Conservation (phyloP, 1,284 basidiomycete species). For the Agaricales sp. region DNA sequence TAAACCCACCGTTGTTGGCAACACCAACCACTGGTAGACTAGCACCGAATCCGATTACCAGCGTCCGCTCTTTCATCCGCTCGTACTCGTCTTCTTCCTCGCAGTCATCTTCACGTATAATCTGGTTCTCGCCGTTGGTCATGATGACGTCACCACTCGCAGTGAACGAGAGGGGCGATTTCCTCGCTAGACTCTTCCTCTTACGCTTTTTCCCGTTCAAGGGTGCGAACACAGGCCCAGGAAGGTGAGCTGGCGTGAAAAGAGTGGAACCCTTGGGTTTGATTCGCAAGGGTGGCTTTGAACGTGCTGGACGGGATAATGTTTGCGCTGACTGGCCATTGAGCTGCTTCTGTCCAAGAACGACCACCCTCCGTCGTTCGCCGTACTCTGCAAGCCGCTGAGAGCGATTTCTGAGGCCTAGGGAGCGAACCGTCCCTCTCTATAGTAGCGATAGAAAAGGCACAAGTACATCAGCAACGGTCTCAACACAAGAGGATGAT, state of each 20-base stretch:
- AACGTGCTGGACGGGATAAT: no score
- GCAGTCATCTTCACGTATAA: conserved; percentile 22
- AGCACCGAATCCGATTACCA: conserved; percentile 33
- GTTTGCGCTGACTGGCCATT: not conserved
- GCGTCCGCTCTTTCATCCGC: conserved; percentile 30
- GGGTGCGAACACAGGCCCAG: no score
- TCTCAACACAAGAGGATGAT: not conserved
- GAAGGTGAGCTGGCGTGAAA: conserved; percentile 13
- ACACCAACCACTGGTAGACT: conserved; percentile 17
- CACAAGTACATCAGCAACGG: not conserved
- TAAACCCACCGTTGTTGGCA: conserved; percentile 9
- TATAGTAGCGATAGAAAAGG: not conserved
- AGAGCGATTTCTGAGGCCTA: conserved; percentile 48
- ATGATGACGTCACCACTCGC: conserved; percentile 5
- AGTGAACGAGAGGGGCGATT: conserved; percentile 5
- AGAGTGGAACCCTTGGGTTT: not conserved
- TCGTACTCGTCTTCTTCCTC: conserved; percentile 20
- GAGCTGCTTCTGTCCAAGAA: conserved; percentile 24
- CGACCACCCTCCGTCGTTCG: conserved; percentile 43
- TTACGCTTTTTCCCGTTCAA: not conserved
- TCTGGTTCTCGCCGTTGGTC: conserved; percentile 10
- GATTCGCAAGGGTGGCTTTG: no score
- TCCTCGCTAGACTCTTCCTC: not conserved
- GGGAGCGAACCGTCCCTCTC: conserved; percentile 13
- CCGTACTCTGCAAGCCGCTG: conserved; percentile 59